A percentile compares a stretch with the other conserved stretches of the same genome.
Conservation (phyloP, 805 yeast genomes). For the Lipomyces japonicus region DNA sequence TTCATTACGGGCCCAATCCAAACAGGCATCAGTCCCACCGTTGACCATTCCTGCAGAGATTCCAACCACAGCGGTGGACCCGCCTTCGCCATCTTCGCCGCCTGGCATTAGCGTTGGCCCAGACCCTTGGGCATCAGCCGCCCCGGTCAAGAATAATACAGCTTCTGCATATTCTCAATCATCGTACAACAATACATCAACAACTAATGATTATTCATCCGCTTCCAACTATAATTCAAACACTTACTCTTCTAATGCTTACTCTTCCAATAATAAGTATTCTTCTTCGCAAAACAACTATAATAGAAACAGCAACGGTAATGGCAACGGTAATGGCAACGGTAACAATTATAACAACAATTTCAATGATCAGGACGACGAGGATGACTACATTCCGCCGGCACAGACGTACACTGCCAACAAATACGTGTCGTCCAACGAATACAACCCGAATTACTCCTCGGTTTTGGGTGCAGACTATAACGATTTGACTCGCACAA, state of each 20-base stretch:
- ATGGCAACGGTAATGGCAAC: neutral
- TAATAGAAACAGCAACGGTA: neutral
- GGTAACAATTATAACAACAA: neutral
- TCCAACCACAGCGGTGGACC: slow-evolving; percentile 23
- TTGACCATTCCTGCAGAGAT: slow-evolving; percentile 2
- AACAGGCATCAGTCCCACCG: slow-evolving; percentile 2
- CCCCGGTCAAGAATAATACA: slow-evolving; percentile 8
- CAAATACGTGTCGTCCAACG: neutral
- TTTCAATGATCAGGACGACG: neutral
- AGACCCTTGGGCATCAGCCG: slow-evolving; percentile 23
- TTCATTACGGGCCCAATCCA: neutral
- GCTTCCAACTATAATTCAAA: neutral
- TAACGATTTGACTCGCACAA: slow-evolving; percentile 25
- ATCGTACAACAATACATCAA: slow-evolving; percentile 3
- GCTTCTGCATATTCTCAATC: slow-evolving; percentile 4
- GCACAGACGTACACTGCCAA: neutral
- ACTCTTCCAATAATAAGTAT: neutral
- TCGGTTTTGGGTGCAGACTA: slow-evolving; percentile 28
- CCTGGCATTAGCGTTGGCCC: slow-evolving; percentile 12
- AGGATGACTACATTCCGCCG: slow-evolving; percentile 3
- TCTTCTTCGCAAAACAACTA: too few relatives aligned
- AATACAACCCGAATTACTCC: slow-evolving; percentile 22
- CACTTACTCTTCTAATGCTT: slow-evolving; percentile 2
- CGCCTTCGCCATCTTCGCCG: slow-evolving; percentile 28
- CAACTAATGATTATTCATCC: neutral